Percentiles rank a stretch among this genome's conserved stretches.
These are phyloP conservation scores for Penicillium sp. DNA, from an alignment of 2,329 filamentous ascomycete species.

Conservation along the genomic window DNA sequence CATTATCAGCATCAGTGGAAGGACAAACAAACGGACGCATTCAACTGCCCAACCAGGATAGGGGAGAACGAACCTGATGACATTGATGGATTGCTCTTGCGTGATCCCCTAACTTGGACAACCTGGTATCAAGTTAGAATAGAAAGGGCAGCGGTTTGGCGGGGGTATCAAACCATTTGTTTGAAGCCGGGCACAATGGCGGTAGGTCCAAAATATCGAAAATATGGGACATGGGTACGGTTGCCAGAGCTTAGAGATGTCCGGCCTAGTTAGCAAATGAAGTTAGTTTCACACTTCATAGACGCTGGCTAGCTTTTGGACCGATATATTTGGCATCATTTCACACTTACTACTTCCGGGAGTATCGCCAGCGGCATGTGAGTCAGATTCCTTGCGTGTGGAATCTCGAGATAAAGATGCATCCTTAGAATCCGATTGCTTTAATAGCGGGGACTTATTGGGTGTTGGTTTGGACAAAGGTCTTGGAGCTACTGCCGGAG, in stretches of 20 bases:
- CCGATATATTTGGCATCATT: neutral
- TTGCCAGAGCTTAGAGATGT: slow-evolving; percentile 38
- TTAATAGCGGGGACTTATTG: slow-evolving; percentile 16
- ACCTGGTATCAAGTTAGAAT: slow-evolving; percentile 54
- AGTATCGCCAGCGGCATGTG: slow-evolving; percentile 28
- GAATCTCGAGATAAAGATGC: slow-evolving; percentile 15
- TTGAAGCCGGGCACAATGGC: slow-evolving; percentile 91
- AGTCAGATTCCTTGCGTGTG: slow-evolving; percentile 27
- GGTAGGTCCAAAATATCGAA: slow-evolving; percentile 85
- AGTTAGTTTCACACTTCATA: slow-evolving; percentile 4
- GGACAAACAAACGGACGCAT: neutral
- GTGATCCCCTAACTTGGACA: slow-evolving; percentile 58
- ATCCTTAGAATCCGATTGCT: slow-evolving; percentile 20
- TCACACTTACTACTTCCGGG: slow-evolving; percentile 39
- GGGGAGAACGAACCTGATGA: slow-evolving; percentile 35
- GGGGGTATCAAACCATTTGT: slow-evolving; percentile 69
- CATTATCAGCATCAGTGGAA: neutral
- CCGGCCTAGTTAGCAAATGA: slow-evolving; percentile 25
- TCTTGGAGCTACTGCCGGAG: slow-evolving; percentile 10
- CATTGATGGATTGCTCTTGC: slow-evolving; percentile 41
- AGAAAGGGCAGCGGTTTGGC: neutral
- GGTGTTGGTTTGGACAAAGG: slow-evolving; percentile 2
- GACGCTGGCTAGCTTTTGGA: neutral
- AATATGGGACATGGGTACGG: slow-evolving; percentile 69
- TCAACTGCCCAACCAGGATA: neutral